phyloP scores from a whole-genome alignment of 306 rosid species.

The Vachellia pachyceras region DNA sequence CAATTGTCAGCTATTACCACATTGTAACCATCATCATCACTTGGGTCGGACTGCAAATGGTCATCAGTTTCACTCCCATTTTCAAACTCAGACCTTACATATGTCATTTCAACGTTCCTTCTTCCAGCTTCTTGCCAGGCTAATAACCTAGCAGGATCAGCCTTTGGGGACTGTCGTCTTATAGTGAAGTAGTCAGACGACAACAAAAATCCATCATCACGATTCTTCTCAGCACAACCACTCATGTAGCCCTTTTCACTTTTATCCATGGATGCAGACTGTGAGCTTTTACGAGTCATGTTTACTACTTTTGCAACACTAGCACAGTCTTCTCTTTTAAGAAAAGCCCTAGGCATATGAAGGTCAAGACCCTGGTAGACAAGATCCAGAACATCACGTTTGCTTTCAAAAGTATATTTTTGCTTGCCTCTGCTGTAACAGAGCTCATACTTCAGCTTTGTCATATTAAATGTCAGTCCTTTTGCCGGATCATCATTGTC shows the following conservation, averaged over 20 bases:
- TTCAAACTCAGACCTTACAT: constrained; percentile 82
- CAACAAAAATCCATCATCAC: constrained; percentile 92
- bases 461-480: constrained; percentile 86
- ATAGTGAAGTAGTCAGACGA: constrained; percentile 96
- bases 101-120: constrained; percentile 86
- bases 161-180: constrained; percentile 94
- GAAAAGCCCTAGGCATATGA: constrained; percentile 73
- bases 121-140: constrained; percentile 99
- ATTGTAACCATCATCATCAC: constrained; percentile 98
- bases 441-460: constrained; percentile 79
- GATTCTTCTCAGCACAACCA: constrained; percentile 73
- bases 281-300: constrained; percentile 76
- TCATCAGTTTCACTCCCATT: constrained; percentile 96
- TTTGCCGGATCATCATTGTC: constrained; percentile 98
- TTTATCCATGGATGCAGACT: constrained; percentile 67
- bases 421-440: constrained; percentile 92
- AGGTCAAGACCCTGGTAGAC: constrained; percentile 97
- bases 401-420: constrained; percentile 88
- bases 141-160: constrained; percentile 86
- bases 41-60: constrained; percentile 85
- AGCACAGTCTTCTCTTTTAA: constrained; percentile 66
- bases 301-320: constrained; percentile 83
- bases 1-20: constrained; percentile 95
- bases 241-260: constrained; percentile 58
- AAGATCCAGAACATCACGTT: constrained; percentile 88